Conservation (phyloP, 345 rosid genomes). For the Pugionium dolabratum region DNA sequence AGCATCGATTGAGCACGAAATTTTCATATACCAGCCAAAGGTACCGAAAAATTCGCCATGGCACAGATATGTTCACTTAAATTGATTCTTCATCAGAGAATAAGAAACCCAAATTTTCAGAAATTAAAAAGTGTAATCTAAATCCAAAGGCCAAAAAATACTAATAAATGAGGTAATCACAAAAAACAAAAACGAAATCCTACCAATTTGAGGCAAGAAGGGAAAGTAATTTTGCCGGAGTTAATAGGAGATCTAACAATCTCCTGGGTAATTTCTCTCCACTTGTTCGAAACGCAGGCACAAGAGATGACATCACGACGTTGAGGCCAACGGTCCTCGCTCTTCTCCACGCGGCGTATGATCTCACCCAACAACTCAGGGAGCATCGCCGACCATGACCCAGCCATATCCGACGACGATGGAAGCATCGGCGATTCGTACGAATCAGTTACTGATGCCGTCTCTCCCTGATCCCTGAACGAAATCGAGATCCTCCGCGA, state of each 20-base stretch:
- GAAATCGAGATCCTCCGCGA: slow-evolving; percentile 67
- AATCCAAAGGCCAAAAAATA: not conserved
- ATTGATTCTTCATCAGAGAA: not conserved
- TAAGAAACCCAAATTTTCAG: not conserved
- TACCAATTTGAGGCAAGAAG: slow-evolving; percentile 90
- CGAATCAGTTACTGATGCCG: slow-evolving; percentile 20
- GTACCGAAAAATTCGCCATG: not conserved
- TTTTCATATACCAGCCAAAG: too few species aligned
- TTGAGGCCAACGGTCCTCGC: slow-evolving; percentile 73
- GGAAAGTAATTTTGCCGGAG: slow-evolving; percentile 73
- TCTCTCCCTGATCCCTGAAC: slow-evolving; percentile 38
- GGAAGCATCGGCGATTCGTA: slow-evolving; percentile 31
- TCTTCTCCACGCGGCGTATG: slow-evolving; percentile 74
- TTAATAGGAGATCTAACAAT: slow-evolving; percentile 51
- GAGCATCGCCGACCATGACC: slow-evolving; percentile 71
- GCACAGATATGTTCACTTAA: not conserved
- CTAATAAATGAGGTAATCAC: too few species aligned
- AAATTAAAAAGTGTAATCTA: not conserved
- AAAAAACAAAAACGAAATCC: too few species aligned
- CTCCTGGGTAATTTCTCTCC: slow-evolving; percentile 75
- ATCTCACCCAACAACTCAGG: slow-evolving; percentile 83
- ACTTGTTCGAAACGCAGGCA: slow-evolving; percentile 82
- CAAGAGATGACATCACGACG: slow-evolving; percentile 66
- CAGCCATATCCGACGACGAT: slow-evolving; percentile 26
- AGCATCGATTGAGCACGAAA: too few species aligned